A percentile compares a stretch with the other conserved stretches of the same genome.
Evolutionary conservation across 1,139 yeast species (phyloP).

Genomic region (Candida frijolesensis): DNA sequence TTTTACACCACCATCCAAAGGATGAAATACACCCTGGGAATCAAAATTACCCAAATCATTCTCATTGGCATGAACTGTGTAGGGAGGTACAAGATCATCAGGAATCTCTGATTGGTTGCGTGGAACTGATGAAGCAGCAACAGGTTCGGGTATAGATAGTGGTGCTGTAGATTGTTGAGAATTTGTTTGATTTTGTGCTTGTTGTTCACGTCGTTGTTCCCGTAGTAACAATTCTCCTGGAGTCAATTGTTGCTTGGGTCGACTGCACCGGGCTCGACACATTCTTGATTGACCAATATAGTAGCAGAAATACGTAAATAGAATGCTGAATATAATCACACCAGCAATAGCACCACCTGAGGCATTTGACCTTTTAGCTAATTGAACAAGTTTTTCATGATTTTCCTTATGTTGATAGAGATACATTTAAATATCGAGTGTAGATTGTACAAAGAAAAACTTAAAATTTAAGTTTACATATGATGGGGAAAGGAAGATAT

Average conservation of each 20-base stretch:
- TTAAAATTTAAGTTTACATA: too few relatives aligned
- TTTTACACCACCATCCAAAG: too few relatives aligned
- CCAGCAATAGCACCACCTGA: background rate
- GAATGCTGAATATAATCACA: background rate
- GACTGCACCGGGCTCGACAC: too few relatives aligned
- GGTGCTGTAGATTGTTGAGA: background rate
- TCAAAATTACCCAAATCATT: slow-evolving; percentile 85
- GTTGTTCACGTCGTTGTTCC: background rate
- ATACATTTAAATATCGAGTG: background rate
- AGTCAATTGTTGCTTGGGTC: too few relatives aligned
- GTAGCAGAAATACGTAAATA: background rate
- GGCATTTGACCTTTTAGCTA: background rate
- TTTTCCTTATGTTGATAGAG: background rate
- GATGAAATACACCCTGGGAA: slow-evolving; percentile 57
- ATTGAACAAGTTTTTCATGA: background rate
- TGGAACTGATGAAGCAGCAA: too few relatives aligned
- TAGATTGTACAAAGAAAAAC: too few relatives aligned
- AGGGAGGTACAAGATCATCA: slow-evolving; percentile 60
- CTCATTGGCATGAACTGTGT: slow-evolving; percentile 59
- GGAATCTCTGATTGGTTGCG: slow-evolving; percentile 26
- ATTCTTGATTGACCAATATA: background rate
- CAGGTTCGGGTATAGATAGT: too few relatives aligned
- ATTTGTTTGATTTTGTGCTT: background rate
- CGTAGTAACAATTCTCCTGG: too few relatives aligned
- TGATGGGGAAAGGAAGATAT: too few relatives aligned